Conservation (phyloP, 805 yeast genomes). For the Wickerhamomyces mucosus region DNA sequence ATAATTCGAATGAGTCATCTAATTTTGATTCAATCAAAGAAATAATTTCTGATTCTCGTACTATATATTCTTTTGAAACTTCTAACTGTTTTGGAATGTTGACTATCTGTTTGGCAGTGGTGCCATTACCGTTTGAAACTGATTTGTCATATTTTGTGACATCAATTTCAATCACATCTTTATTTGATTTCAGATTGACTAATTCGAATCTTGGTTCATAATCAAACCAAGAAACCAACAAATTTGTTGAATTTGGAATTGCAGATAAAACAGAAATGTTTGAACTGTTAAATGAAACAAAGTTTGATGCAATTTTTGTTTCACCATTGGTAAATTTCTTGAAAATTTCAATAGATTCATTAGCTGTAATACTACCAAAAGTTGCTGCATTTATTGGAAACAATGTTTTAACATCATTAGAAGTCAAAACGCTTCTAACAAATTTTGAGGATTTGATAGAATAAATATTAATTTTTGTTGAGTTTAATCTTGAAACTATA, state of each 20-base stretch:
- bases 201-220: conserved; percentile 29
- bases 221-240: conserved; percentile 28
- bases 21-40: conserved; percentile 7
- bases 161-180: conserved; percentile 16
- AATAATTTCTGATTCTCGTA: conserved; percentile 15
- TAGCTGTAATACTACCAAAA: not conserved
- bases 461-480: too few relatives aligned
- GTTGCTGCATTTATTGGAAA: not conserved
- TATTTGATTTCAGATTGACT: too few relatives aligned
- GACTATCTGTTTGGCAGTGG: conserved; percentile 4
- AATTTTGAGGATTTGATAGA: too few relatives aligned
- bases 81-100: conserved; percentile 20
- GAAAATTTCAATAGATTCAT: not conserved
- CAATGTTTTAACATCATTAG: not conserved
- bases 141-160: conserved; percentile 12
- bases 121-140: not conserved
- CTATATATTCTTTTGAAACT: conserved; percentile 18
- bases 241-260: not conserved
- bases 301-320: not conserved
- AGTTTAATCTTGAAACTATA: too few relatives aligned
- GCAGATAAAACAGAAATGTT: not conserved
- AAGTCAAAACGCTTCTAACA: too few relatives aligned
- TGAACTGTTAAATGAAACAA: not conserved
- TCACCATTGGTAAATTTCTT: not conserved
- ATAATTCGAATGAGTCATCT: conserved; percentile 20